A percentile compares a stretch with the other conserved stretches of the same genome.
phyloP scores from a whole-genome alignment of 148 eudicot species.

The Linanthus parryae region DNA sequence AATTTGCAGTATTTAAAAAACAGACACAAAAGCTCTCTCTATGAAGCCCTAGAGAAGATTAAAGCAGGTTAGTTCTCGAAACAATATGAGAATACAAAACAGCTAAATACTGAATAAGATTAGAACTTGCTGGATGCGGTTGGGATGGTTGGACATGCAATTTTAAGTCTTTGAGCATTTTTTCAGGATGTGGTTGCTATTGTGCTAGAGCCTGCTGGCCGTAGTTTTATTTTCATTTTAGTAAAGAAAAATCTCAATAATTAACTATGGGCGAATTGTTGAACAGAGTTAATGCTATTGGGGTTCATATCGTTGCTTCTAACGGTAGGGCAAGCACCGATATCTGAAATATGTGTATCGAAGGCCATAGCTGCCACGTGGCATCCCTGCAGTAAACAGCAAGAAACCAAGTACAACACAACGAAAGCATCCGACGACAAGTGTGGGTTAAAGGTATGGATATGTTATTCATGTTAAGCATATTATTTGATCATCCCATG shows the following conservation, averaged over 20 bases:
- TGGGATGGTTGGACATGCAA: neutral
- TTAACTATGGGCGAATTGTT: too few species aligned
- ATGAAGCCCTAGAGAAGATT: conserved; percentile 35
- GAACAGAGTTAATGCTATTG: conserved; percentile 33
- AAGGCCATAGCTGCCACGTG: conserved; percentile 21
- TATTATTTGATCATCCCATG: neutral
- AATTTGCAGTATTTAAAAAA: conserved; percentile 28
- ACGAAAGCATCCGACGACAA: conserved; percentile 16
- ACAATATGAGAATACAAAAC: neutral
- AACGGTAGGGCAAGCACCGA: conserved; percentile 19
- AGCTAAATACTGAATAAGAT: neutral
- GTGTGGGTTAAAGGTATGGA: conserved; percentile 21
- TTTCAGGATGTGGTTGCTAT: neutral
- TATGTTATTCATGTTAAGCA: neutral
- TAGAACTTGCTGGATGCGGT: neutral
- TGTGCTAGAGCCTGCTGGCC: neutral
- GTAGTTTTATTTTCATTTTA: neutral
- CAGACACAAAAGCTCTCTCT: conserved; percentile 20
- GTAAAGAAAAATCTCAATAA: too few species aligned
- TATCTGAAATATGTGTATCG: conserved; percentile 30
- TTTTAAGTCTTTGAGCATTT: neutral
- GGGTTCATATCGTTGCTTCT: conserved; percentile 41
- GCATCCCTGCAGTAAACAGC: conserved; percentile 29
- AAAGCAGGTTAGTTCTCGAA: conserved; percentile 19
- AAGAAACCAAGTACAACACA: conserved; percentile 4